Conservation (phyloP, 2,329 filamentous ascomycete genomes). For the Nemania sp. region DNA sequence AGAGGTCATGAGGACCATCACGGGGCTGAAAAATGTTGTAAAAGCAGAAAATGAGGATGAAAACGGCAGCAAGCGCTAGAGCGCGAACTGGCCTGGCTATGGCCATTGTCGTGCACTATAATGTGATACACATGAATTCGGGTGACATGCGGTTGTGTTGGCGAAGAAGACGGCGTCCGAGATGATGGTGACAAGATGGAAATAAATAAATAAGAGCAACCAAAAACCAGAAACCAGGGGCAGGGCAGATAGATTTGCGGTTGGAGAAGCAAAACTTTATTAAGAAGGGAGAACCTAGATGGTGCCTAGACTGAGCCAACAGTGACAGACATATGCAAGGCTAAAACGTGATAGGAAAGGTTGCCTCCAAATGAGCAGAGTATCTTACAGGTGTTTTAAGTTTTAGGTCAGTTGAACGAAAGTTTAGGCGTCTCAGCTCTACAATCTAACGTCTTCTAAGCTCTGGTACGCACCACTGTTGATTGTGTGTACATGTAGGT, state of each 20-base stretch:
- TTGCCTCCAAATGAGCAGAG: neutral
- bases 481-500: too few relatives aligned
- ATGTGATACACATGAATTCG: constrained; percentile 36
- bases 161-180: neutral
- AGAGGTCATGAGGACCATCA: constrained; percentile 35
- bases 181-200: neutral
- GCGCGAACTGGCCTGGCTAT: constrained; percentile 83
- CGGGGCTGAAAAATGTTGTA: constrained; percentile 70
- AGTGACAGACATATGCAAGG: constrained; percentile 3
- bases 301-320: neutral
- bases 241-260: neutral
- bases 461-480: too few relatives aligned
- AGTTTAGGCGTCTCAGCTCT: constrained; percentile 4
- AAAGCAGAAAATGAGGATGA: constrained; percentile 78
- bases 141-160: constrained; percentile 10
- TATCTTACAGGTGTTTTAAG: constrained; percentile 9
- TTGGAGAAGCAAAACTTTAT: constrained; percentile 6
- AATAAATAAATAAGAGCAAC: too few relatives aligned
- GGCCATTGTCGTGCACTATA: constrained; percentile 65
- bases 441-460: constrained; percentile 1
- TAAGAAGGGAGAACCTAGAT: neutral
- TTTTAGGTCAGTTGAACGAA: constrained; percentile 15
- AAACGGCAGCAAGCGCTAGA: constrained; percentile 70
- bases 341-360: constrained; percentile 16
- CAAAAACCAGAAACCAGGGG: neutral